Conservation (phyloP, 257 asterid genomes). For the Nicotiana sylvestris region DNA sequence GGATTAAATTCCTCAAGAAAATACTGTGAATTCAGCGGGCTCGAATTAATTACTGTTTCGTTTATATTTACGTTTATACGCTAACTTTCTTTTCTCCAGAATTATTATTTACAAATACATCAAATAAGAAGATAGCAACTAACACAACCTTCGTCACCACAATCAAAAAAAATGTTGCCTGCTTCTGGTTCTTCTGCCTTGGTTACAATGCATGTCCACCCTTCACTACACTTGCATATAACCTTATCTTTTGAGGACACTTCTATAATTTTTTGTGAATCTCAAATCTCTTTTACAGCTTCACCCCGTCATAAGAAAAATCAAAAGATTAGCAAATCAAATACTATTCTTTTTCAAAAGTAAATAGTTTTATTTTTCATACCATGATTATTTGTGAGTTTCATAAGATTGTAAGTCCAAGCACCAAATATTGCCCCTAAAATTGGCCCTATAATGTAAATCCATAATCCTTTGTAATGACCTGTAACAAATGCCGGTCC, state of each 20-base stretch:
- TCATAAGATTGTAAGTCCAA: slow-evolving; percentile 25
- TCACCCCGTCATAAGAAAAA: background rate
- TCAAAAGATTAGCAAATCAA: too few relatives aligned
- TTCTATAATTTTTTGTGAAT: background rate
- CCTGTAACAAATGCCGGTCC: slow-evolving; percentile 35
- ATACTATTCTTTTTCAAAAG: too few relatives aligned
- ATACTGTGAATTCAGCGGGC: too few relatives aligned
- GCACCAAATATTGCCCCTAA: slow-evolving; percentile 29
- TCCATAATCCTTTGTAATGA: slow-evolving; percentile 26
- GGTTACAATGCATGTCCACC: slow-evolving; percentile 18
- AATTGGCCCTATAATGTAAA: slow-evolving; percentile 32
- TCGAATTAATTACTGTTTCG: too few relatives aligned
- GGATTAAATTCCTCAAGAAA: too few relatives aligned
- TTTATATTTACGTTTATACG: too few relatives aligned
- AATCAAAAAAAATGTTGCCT: slow-evolving; percentile 4
- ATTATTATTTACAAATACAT: too few relatives aligned
- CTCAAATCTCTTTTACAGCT: background rate
- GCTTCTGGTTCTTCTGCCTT: slow-evolving; percentile 8
- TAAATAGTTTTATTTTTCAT: background rate
- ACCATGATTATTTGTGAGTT: slow-evolving; percentile 9
- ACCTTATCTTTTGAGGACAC: background rate
- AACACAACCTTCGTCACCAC: slow-evolving; percentile 16
- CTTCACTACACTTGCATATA: slow-evolving; percentile 17
- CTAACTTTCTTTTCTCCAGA: too few relatives aligned
- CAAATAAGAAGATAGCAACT: too few relatives aligned